phyloP scores from a whole-genome alignment of 345 rosid species.

The Euphorbia lathyris region DNA sequence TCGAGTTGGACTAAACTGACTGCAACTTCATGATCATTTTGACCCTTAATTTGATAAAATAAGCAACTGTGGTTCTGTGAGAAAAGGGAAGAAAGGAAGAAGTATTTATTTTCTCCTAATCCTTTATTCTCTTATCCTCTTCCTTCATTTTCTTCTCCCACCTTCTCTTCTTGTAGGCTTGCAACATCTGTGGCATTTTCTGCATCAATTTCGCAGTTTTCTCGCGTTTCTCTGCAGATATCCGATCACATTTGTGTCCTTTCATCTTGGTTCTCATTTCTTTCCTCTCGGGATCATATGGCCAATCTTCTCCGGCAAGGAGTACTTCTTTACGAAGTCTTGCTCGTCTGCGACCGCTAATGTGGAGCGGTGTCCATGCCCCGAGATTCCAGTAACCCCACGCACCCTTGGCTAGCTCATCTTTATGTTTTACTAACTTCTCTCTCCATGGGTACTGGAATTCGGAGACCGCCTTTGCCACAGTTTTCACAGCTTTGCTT shows the following conservation, averaged over 20 bases:
- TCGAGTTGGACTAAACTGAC: too few relatives aligned
- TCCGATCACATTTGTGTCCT: slow-evolving; percentile 80
- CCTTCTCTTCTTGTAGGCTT: slow-evolving; percentile 84
- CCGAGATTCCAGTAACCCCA: slow-evolving; percentile 96
- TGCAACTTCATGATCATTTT: too few relatives aligned
- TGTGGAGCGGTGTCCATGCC: slow-evolving; percentile 83
- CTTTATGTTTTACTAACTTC: slow-evolving; percentile 63
- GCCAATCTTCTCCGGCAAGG: slow-evolving; percentile 73
- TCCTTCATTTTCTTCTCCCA: slow-evolving; percentile 97
- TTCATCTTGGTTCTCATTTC: slow-evolving; percentile 80
- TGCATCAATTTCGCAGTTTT: slow-evolving; percentile 80
- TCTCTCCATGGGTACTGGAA: slow-evolving; percentile 83
- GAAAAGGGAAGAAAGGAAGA: too few relatives aligned
- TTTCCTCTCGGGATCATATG: slow-evolving; percentile 84
- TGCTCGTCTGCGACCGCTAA: slow-evolving; percentile 81
- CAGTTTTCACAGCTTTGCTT: slow-evolving; percentile 63
- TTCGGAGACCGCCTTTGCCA: slow-evolving; percentile 47
- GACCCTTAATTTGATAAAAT: too few relatives aligned
- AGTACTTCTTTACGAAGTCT: slow-evolving; percentile 87
- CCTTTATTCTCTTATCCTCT: slow-evolving; percentile 54
- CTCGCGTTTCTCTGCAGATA: slow-evolving; percentile 76
- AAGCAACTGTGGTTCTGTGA: background rate
- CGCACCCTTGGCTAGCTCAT: slow-evolving; percentile 74
- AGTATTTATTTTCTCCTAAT: background rate
- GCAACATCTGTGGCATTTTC: slow-evolving; percentile 82